These are phyloP conservation scores for Brachypodium distachyon DNA, from an alignment of 202 grass and related monocot genomes.

Conservation along the genomic window DNA sequence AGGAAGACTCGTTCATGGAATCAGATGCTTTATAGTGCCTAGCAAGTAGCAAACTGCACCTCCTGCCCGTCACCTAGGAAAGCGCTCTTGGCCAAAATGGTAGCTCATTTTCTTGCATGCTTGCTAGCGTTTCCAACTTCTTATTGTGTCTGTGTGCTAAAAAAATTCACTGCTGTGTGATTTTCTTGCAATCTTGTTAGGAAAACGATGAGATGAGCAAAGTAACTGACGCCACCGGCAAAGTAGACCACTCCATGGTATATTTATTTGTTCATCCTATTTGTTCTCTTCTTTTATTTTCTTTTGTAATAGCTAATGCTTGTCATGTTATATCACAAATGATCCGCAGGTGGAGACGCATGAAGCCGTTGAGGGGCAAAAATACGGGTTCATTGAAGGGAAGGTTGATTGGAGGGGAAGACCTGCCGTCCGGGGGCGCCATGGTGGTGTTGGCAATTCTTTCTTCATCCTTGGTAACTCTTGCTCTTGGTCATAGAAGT, in stretches of 20 bases:
- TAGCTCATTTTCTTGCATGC: slow-evolving; percentile 3
- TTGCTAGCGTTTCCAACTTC: neutral
- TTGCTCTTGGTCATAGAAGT: neutral
- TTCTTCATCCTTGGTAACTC: slow-evolving; percentile 41
- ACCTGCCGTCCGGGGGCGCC: slow-evolving; percentile 33
- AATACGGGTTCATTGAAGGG: slow-evolving; percentile 28
- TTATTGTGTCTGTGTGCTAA: neutral
- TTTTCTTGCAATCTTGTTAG: slow-evolving; percentile 20
- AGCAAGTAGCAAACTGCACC: neutral
- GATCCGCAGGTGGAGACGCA: slow-evolving; percentile 7
- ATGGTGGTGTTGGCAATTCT: slow-evolving; percentile 39
- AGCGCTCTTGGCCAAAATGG: slow-evolving; percentile 30
- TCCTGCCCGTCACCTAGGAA: neutral
- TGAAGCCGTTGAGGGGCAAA: slow-evolving; percentile 9
- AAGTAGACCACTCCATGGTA: slow-evolving; percentile 33
- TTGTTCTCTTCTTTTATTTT: neutral
- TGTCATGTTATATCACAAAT: neutral
- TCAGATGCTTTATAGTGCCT: slow-evolving; percentile 18
- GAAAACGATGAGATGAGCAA: slow-evolving; percentile 28
- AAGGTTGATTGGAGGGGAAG: slow-evolving; percentile 54
- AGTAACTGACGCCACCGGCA: slow-evolving; percentile 24
- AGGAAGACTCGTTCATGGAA: neutral
- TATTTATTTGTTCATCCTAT: neutral
- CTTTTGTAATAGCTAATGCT: neutral
- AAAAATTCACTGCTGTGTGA: neutral